Base-by-base conservation (phyloP, 2,329 filamentous ascomycete species). In the Aspergillus sp. region DNA sequence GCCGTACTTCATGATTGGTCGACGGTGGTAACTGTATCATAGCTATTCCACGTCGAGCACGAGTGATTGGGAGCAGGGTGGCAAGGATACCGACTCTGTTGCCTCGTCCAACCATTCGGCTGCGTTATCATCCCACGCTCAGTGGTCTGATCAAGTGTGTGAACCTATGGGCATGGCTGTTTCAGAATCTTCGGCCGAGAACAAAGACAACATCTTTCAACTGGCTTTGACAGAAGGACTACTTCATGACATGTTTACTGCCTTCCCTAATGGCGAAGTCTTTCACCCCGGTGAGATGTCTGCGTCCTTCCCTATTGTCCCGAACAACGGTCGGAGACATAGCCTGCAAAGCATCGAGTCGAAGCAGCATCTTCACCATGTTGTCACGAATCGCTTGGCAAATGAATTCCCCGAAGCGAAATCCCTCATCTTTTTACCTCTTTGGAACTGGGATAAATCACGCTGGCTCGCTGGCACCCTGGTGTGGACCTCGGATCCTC, bases 361-460 rank as follows among this genome's bases (percentile, higher is more conserved):
- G 17, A 49, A 54, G 10, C 13, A 52, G 49, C 34, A 48, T 7
- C 4, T 51, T 5, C 32, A 52, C n/a, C 45, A 53, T 9, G 16
- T 17, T 7, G 47, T 64, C 0, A 46, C 50, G 6, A 19, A 38
- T 21, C 56, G 54, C 4, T 47, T 69, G 1, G 47, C 53, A 2
- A 47, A 47, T 5, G 55, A 58, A 5, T 57, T 67, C 29, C 64
- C 67, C 1, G 54, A 48, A 7, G 65, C 65, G 2, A 61, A 50
- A 11, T 68, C 61, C 2, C 50, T 67, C 2, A 49, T 69, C 3
- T 71, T 70, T 45, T 53, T 69, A 43, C 69, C 69, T 1, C 21
- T 72, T 3, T 71, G 69, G 68, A 67, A 70, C 47, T 67, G 64
- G 56, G 63, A 65, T 34, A 66, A 64, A 21, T 62, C 67, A 9